Base-by-base conservation (phyloP, 257 asterid genomes). In the Forsythia viridissima region DNA sequence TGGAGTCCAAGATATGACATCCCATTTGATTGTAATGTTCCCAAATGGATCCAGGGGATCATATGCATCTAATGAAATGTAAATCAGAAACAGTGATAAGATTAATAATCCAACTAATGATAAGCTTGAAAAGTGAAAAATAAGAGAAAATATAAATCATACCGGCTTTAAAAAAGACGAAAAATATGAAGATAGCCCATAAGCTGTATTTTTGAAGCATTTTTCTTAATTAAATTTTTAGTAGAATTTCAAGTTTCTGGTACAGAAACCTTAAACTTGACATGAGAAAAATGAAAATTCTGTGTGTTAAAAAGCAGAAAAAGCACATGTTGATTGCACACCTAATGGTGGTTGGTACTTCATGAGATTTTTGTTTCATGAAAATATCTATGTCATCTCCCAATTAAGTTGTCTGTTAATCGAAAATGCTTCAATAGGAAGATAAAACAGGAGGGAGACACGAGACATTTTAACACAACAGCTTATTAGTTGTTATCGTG, bases 11-110 rank as follows among this genome's bases (percentile, higher is more conserved):
- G 94, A 91, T 52, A 91, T 30, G 5, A 92, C 84, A 77, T 91
- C 97, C 97, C 97, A 92, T 85, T 90, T 88, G 76, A 92, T 91
- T 11, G 96, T 92, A 11, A 92, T 91, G 87, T 92, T 92, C 77
- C 94, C 97, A 71, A 86, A 87, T 36, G 96, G 96, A 89, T 92
- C 97, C 88, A 92, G 77, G 6, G 97, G 94, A 82, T 92, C 96
- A 83, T 79, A 93, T 10, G 96, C 86, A 68, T 85, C 98, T 91
- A 21, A 70, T 65, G 59, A 43, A 65, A 70, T 8, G 18, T 10
- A 34, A 34, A 44, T 40, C 12, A 61, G 4, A 4, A 63, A 63
- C 16, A 24, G 10, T 21, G 63, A 37, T 15, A 39, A 7, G 4
- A 71, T 37, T 12, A 21, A 5, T 21, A 42, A 36, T 18, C 6